Conservation (phyloP, 192 early-diverging fungal species). For the Piromyces sp. region DNA sequence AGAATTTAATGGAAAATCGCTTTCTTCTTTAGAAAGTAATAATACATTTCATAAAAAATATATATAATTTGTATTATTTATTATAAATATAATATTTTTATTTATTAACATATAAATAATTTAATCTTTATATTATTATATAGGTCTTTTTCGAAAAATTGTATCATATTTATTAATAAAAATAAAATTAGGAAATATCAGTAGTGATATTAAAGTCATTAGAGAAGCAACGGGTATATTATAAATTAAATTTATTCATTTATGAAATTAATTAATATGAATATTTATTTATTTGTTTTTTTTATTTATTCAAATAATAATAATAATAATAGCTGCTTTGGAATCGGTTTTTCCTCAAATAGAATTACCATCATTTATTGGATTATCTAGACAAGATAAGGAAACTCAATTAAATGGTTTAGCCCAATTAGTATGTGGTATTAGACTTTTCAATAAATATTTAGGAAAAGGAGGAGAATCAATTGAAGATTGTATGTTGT, state of each 20-base stretch:
- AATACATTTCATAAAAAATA: background rate
- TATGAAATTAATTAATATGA: too few relatives aligned
- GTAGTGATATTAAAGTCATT: conserved; percentile 36
- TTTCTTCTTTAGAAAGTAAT: conserved; percentile 27
- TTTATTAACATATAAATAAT: too few relatives aligned
- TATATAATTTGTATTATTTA: background rate
- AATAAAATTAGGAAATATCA: conserved; percentile 29
- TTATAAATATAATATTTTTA: too few relatives aligned
- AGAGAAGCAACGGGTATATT: conserved; percentile 33
- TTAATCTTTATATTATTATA: background rate
- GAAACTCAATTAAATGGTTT: conserved; percentile 41
- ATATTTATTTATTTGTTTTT: too few relatives aligned
- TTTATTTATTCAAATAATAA: background rate
- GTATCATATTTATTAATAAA: conserved; percentile 30
- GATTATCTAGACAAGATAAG: conserved; percentile 25
- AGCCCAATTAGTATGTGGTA: conserved; percentile 35
- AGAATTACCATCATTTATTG: conserved; percentile 32
- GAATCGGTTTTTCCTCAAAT: conserved; percentile 45
- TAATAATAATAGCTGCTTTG: conserved; percentile 22
- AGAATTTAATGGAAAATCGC: conserved; percentile 22
- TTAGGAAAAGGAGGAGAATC: conserved; percentile 38
- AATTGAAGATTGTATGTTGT: conserved; percentile 23
- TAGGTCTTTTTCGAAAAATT: conserved; percentile 34
- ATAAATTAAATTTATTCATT: too few relatives aligned
- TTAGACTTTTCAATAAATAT: conserved; percentile 38